Base-by-base conservation (phyloP, 768 basidiomycete genomes). In the Phaeotremella fagi region DNA sequence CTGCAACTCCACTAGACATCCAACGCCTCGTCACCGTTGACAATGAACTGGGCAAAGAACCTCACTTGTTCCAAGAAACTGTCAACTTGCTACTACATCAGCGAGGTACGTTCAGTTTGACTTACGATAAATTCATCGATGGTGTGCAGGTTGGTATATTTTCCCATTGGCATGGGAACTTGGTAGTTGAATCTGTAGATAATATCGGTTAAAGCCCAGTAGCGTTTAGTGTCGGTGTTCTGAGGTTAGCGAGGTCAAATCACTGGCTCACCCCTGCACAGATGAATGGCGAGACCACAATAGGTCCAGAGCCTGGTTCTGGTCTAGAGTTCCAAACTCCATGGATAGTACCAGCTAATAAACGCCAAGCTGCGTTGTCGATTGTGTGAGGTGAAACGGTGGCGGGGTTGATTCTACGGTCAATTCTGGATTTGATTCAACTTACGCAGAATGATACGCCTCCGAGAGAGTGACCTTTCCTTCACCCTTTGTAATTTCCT, bases 121-220 rank as follows among this genome's bases (percentile, higher is more conserved):
- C 61, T 54, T 36, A 57, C 59, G 27, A 66, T 54, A 36, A 58
- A 54, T 25, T 66, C 64, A 43, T 66, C 51, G 38, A 66, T 61
- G 14, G 64, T 66, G 50, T 66, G 64, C 24, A 60, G 51, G 14
- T 54, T 47, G 41, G 14, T 35, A 15, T 45, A 25, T 12, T 46
- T 31, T 4, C 14, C 29, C 23, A 24, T 45, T 24, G 22, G 25
- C 1, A 54, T 54, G n/a, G n/a, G n/a, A n/a, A 22, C 54, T 14
- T 20, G 22, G 44, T 57, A 57, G 4, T 45, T 59, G 35, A 64
- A 73, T n/a, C 70, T 54, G 48, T 70, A 72, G 42, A 74, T 67
- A 41, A 70, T 70, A 12, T 45, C 27, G 23, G 72, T 70, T 23
- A 74, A 55, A 36, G 61, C 62, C 70, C 70, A 71, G 59, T 66